A percentile compares a stretch with the other conserved stretches of the same genome.
These are phyloP conservation scores for Scortechinia acanthostroma DNA, from an alignment of 2,329 filamentous ascomycete genomes.

Conservation along the genomic window DNA sequence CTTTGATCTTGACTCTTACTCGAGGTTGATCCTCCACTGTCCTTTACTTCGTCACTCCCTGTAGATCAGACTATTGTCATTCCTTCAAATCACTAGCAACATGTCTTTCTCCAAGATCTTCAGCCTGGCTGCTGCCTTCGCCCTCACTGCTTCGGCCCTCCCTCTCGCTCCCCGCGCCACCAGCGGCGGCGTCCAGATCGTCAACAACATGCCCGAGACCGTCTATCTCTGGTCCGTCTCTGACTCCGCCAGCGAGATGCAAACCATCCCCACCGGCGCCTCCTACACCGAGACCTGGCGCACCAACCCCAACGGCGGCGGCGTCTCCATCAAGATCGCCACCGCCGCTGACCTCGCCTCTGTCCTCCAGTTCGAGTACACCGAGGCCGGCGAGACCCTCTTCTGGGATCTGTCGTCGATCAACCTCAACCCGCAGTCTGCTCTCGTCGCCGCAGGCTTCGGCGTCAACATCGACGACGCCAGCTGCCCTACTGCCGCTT, in stretches of 20 bases:
- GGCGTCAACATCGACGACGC: constrained; percentile 8
- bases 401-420: constrained; percentile 29
- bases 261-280: constrained; percentile 3
- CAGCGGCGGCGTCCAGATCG: constrained; percentile 17
- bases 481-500: constrained; percentile 8
- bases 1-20: no score
- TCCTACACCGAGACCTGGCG: neutral
- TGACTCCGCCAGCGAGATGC: constrained; percentile 11
- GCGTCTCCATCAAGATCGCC: neutral
- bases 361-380: constrained; percentile 32
- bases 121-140: constrained; percentile 14
- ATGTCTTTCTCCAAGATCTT: constrained; percentile 26
- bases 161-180: constrained; percentile 12
- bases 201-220: constrained; percentile 20
- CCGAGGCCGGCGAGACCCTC: constrained; percentile 16
- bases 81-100: no score
- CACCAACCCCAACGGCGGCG: neutral
- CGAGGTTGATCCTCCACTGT: no score
- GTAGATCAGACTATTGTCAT: no score
- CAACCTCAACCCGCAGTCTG: constrained; percentile 14
- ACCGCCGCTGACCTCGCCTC: constrained; percentile 18
- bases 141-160: constrained; percentile 5
- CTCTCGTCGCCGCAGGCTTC: constrained; percentile 13
- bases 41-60: no score
- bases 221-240: constrained; percentile 27